Evolutionary conservation across 2,329 filamentous ascomycete species (phyloP), one percentile per base, ranked within the genome.

Genomic region (Aspergillus caelatus): DNA sequence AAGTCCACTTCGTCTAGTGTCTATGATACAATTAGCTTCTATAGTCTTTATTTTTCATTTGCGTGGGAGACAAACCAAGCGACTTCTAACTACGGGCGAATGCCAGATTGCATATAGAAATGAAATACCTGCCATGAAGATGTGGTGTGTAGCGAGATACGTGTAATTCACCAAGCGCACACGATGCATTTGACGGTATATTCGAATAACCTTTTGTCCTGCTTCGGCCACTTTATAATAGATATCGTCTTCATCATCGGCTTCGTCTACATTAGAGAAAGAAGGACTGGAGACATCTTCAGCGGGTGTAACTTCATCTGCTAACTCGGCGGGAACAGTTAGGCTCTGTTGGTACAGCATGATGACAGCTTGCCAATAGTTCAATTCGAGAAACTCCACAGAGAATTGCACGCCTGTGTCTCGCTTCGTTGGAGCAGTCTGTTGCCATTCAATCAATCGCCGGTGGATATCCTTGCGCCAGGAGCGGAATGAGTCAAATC

Each of bases 81-180:
- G 89, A 75, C 91, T 93, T 71, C 94, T 88, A 57, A 98, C 94
- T 60, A 92, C 86, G 7, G 92, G 89, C 12, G 94, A 97, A 78
- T 98, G 94, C 94, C 94, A 98, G 62, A 98, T 95, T 23, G 95
- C 94, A 78, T 97, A 98, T 2, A 98, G 84, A 77, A 97, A 98
- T 28, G 94, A 96, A 63, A 98, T 89, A 57, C 87, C 94, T 32
- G 94, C 94, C 91, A 97, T 97, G 80, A 98, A 98, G 8, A 98
- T 84, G 78, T 98, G 94, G 75, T 98, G 94, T 0, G 95, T 97
- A 2, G 95, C 94, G 60, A 98, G 82, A 77, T 96, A 98, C 0
- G 94, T 98, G 75, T 97, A 97, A 78, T 97, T 98, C 60, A 98
- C 94, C 46, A 97, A 85, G 58, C 93, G 91, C 62, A 93, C 88